Conservation (phyloP, 148 eudicot species). For the Camellia granthamiana region DNA sequence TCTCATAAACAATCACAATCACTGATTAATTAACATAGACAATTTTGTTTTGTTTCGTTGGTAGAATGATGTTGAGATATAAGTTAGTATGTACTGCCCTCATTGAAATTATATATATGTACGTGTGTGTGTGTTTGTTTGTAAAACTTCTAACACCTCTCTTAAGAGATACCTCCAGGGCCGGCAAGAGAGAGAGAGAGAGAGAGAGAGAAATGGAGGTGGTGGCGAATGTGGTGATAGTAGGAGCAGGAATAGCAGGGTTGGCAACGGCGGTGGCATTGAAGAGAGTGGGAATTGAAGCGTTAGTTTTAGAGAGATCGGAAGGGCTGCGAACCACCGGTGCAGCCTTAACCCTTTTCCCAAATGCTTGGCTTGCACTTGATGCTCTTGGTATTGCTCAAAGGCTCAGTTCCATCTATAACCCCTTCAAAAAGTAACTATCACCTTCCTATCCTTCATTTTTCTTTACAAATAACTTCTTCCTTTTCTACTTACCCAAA, state of each 20-base stretch:
- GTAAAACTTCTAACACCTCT: too few species aligned
- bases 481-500: too few species aligned
- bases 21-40: too few species aligned
- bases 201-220: neutral
- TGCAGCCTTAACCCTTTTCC: constrained; percentile 5
- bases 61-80: too few species aligned
- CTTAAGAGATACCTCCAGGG: neutral
- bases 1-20: too few species aligned
- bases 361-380: constrained; percentile 17
- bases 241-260: constrained; percentile 17
- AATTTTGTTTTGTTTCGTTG: too few species aligned
- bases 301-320: constrained; percentile 10
- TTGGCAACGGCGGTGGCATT: constrained; percentile 13
- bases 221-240: constrained; percentile 18
- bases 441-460: neutral
- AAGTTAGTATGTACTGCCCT: too few species aligned
- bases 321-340: constrained; percentile 7
- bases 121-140: too few species aligned
- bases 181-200: neutral
- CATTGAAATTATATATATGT: too few species aligned
- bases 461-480: neutral
- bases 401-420: constrained; percentile 6
- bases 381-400: constrained; percentile 12
- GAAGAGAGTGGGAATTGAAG: neutral
- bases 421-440: neutral